phyloP scores from a whole-genome alignment of 495 filamentous ascomycete species.

The Penicillium lagena region DNA sequence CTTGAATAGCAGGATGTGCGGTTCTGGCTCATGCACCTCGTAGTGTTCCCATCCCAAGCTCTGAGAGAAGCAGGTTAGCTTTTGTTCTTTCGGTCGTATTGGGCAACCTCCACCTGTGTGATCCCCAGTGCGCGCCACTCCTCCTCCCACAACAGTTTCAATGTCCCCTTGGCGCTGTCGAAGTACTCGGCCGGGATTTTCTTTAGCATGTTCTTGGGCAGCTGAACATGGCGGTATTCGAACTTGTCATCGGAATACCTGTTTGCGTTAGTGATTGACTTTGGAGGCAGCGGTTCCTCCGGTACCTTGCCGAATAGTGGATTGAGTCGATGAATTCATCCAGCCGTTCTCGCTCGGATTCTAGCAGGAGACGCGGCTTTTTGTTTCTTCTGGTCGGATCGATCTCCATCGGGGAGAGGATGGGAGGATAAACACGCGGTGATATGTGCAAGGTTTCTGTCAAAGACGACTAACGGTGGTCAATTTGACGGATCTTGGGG shows the following conservation, averaged over 20 bases:
- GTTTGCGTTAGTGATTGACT: not conserved
- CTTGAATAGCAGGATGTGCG: conserved; percentile 98
- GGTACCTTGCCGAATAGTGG: conserved; percentile 88
- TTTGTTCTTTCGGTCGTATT: not conserved
- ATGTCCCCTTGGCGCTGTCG: conserved; percentile 78
- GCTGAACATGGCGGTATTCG: conserved; percentile 94
- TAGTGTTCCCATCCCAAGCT: conserved; percentile 99
- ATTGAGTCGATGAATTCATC: conserved; percentile 90
- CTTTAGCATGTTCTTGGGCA: conserved; percentile 97
- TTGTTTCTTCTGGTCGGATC: conserved; percentile 79
- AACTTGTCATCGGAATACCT: conserved; percentile 86
- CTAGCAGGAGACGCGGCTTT: conserved; percentile 70
- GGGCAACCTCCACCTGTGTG: conserved; percentile 55
- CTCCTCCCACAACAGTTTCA: conserved; percentile 97
- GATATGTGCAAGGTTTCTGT: not conserved
- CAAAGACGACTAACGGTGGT: not conserved
- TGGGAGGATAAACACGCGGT: not conserved
- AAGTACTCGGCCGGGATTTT: conserved; percentile 94
- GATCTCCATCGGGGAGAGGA: conserved; percentile 51
- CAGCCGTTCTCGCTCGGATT: conserved; percentile 70
- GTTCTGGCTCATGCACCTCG: conserved; percentile 97
- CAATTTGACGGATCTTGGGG: not conserved
- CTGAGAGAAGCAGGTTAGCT: conserved; percentile 38
- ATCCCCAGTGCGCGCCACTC: conserved; percentile 97
- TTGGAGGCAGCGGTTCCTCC: conserved; percentile 7